These are phyloP conservation scores for Angophora floribunda DNA, from an alignment of 345 rosid genomes.

Conservation along the genomic window DNA sequence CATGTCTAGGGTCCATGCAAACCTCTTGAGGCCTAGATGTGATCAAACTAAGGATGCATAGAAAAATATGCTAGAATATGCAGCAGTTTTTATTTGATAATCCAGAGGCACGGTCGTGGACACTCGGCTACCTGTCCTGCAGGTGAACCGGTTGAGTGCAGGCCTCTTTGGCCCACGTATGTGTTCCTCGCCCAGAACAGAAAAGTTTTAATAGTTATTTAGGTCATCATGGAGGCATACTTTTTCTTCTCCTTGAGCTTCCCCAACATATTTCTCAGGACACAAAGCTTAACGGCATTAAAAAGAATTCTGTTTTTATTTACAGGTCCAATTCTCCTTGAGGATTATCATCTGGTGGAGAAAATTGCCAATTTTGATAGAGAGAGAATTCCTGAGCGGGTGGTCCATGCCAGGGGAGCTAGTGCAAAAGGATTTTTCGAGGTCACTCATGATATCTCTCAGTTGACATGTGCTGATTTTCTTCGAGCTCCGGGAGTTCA, in stretches of 20 bases:
- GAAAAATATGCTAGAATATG: neutral
- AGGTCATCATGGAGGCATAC: neutral
- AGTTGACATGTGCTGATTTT: slow-evolving; percentile 88
- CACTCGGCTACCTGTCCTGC: neutral
- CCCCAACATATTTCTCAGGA: neutral
- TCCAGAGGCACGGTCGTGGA: neutral
- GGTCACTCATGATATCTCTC: slow-evolving; percentile 81
- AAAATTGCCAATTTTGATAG: slow-evolving; percentile 91
- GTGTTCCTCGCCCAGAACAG: neutral
- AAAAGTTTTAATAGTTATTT: neutral
- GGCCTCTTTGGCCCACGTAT: neutral
- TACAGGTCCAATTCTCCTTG: slow-evolving; percentile 87
- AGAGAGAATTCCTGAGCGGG: slow-evolving; percentile 95
- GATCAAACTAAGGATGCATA: neutral
- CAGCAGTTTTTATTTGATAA: neutral
- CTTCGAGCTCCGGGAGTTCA: slow-evolving; percentile 90
- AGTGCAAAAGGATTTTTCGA: slow-evolving; percentile 99
- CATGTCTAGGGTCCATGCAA: neutral
- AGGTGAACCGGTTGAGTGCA: neutral
- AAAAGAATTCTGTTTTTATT: neutral
- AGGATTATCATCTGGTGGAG: slow-evolving; percentile 93
- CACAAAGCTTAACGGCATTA: neutral
- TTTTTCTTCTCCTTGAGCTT: neutral
- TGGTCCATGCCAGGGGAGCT: slow-evolving; percentile 98
- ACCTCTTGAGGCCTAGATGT: neutral